Evolutionary conservation across 225 moss, liverwort and hornwort genomes (phyloP).

Genomic region (Polytrichum formosum): DNA sequence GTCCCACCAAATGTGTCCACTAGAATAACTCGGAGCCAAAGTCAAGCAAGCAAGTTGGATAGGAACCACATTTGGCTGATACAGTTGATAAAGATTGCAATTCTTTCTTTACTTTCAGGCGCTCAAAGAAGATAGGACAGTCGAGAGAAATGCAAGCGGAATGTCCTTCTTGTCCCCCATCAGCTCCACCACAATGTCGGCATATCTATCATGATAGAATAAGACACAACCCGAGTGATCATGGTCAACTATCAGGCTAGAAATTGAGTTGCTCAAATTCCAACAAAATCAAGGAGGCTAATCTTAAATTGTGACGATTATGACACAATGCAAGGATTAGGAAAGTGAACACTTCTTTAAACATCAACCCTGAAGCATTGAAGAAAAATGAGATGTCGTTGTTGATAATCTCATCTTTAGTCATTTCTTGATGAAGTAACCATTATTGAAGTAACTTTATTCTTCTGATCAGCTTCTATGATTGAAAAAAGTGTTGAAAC

Average conservation of each 20-base stretch:
- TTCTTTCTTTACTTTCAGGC: constrained; percentile 82
- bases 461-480: no score
- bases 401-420: no score
- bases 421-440: no score
- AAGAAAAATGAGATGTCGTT: no score
- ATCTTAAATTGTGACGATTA: no score
- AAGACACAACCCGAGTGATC: neutral
- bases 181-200: constrained; percentile 89
- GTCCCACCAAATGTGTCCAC: neutral
- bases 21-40: constrained; percentile 67
- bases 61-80: constrained; percentile 61
- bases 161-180: constrained; percentile 54
- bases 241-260: neutral
- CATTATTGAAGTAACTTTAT: no score
- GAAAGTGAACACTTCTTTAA: no score
- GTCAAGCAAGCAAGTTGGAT: constrained; percentile 65
- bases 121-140: constrained; percentile 87
- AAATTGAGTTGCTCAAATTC: no score
- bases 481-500: no score
- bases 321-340: no score
- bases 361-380: no score
- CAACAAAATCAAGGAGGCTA: no score
- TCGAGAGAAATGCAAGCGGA: constrained; percentile 79
- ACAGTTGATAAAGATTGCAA: constrained; percentile 69
- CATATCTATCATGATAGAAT: constrained; percentile 57